Evolutionary conservation across 805 yeast genomes (phyloP).

Genomic region (Blastobotrys terrestris): DNA sequence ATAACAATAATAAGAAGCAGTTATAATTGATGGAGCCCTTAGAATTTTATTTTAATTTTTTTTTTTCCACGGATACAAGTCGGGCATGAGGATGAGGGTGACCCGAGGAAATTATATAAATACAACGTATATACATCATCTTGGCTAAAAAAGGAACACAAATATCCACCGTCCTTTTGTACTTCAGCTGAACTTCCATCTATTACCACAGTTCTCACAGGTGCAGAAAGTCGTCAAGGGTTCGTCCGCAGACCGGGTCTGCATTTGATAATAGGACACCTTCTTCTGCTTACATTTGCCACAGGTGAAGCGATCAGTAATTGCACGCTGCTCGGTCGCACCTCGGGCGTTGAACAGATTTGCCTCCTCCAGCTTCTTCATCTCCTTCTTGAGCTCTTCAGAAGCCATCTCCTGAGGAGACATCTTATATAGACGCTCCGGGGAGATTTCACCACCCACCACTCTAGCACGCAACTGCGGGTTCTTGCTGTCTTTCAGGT

Average conservation of each 20-base stretch:
- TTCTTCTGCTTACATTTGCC: slow-evolving; percentile 97
- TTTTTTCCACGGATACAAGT: neutral
- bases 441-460: slow-evolving; percentile 56
- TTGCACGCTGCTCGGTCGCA: slow-evolving; percentile 91
- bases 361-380: slow-evolving; percentile 78
- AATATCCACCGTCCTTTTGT: neutral
- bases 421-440: slow-evolving; percentile 69
- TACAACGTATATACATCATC: neutral
- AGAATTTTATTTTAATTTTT: neutral
- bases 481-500: slow-evolving; percentile 81
- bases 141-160: no score
- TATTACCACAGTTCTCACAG: slow-evolving; percentile 93
- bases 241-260: slow-evolving; percentile 97
- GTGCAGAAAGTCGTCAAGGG: slow-evolving; percentile 98
- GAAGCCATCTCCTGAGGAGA: slow-evolving; percentile 95
- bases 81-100: neutral
- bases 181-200: slow-evolving; percentile 87
- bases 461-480: slow-evolving; percentile 74
- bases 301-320: slow-evolving; percentile 93
- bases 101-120: neutral
- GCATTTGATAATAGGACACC: slow-evolving; percentile 95
- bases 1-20: no score
- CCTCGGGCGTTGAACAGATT: slow-evolving; percentile 96
- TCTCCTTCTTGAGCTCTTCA: slow-evolving; percentile 75
- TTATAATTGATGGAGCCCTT: no score